A percentile compares a stretch with the other conserved stretches of the same genome.
phyloP scores from a whole-genome alignment of 1,284 basidiomycete species.

The Rhodofomes roseus region DNA sequence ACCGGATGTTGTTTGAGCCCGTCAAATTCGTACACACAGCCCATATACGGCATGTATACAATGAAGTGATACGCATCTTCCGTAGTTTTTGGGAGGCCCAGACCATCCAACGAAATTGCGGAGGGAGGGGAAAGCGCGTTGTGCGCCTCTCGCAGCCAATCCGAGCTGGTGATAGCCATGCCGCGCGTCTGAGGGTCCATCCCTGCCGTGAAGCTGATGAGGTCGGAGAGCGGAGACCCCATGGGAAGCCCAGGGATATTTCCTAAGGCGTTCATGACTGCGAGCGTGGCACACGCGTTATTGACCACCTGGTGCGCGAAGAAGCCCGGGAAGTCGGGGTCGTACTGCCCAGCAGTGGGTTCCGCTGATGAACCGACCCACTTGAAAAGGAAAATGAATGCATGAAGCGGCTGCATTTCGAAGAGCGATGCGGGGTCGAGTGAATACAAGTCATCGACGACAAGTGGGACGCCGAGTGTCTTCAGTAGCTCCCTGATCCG shows the following conservation, averaged over 20 bases:
- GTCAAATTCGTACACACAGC: conserved; percentile 86
- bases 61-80: conserved; percentile 95
- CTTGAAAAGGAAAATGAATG: conserved; percentile 93
- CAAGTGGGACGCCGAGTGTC: conserved; percentile 67
- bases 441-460: conserved; percentile 87
- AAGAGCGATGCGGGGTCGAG: conserved; percentile 73
- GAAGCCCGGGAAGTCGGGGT: conserved; percentile 78
- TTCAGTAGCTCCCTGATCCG: conserved; percentile 64
- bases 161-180: conserved; percentile 81
- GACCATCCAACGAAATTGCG: conserved; percentile 75
- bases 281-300: conserved; percentile 91
- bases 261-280: conserved; percentile 89
- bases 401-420: conserved; percentile 76
- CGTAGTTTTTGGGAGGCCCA: conserved; percentile 62
- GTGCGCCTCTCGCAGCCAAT: conserved; percentile 81
- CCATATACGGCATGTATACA: conserved; percentile 82
- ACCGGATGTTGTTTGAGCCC: conserved; percentile 78
- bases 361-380: conserved; percentile 61
- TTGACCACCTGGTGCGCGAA: conserved; percentile 93
- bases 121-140: conserved; percentile 89
- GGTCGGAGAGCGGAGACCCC: conserved; percentile 69
- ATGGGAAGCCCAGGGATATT: conserved; percentile 74
- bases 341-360: conserved; percentile 55
- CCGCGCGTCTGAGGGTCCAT: conserved; percentile 88
- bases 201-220: conserved; percentile 75